A percentile compares a stretch with the other conserved stretches of the same genome.
Conservation (phyloP, 192 early-diverging fungal genomes). For the Mortierella claussenii region DNA sequence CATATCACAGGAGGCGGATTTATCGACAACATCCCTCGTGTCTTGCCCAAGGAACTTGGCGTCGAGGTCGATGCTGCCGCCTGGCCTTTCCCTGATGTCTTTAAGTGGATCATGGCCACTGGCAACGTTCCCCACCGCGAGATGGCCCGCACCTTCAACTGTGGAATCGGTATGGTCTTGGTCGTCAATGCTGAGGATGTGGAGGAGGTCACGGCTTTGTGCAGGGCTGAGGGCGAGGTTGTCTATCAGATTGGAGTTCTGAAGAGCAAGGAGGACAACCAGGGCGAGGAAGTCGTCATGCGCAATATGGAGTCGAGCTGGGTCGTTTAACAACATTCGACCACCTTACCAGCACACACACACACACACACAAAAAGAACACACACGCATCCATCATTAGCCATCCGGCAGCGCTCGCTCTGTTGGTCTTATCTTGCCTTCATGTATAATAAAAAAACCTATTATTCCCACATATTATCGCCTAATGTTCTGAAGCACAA, state of each 20-base stretch:
- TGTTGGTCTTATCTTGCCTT: no score
- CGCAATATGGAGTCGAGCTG: slow-evolving; percentile 50
- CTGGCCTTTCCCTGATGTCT: slow-evolving; percentile 92
- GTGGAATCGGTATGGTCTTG: slow-evolving; percentile 98
- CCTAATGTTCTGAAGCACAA: no score
- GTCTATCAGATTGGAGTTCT: slow-evolving; percentile 81
- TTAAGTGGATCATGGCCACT: slow-evolving; percentile 91
- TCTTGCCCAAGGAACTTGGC: slow-evolving; percentile 84
- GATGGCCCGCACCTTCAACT: slow-evolving; percentile 98
- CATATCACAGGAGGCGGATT: slow-evolving; percentile 99
- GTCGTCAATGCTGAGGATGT: slow-evolving; percentile 77
- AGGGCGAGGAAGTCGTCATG: slow-evolving; percentile 65
- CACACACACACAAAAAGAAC: no score
- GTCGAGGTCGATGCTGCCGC: slow-evolving; percentile 83
- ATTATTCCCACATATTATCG: no score
- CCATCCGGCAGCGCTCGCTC: no score
- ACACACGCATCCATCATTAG: no score
- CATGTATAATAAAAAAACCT: no score
- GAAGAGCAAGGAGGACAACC: slow-evolving; percentile 55
- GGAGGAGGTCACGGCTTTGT: slow-evolving; percentile 63
- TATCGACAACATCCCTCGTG: slow-evolving; percentile 97
- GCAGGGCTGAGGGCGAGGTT: slow-evolving; percentile 72
- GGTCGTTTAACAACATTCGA: slow-evolving; percentile 44
- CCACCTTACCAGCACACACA: no score
- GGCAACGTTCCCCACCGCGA: slow-evolving; percentile 87